phyloP scores from a whole-genome alignment of 495 filamentous ascomycete genomes.

The Xylaria acuta region DNA sequence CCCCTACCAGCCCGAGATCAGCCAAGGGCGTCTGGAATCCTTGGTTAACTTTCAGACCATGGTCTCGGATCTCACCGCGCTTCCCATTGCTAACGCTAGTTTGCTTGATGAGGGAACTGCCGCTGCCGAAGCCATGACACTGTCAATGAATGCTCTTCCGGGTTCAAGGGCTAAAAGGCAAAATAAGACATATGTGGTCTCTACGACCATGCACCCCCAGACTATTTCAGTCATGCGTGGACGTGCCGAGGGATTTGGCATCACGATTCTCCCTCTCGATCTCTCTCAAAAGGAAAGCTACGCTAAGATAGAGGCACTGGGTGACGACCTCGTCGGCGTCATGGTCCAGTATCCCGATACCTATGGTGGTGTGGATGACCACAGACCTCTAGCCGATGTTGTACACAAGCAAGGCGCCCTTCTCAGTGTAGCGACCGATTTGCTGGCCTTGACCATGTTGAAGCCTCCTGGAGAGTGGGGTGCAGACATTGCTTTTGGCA shows the following conservation, averaged over 20 bases:
- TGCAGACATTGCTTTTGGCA: slow-evolving; percentile 96
- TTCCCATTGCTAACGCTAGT: slow-evolving; percentile 93
- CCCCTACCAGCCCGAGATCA: slow-evolving; percentile 98
- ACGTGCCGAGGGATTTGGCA: slow-evolving; percentile 92
- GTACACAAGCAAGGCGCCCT: slow-evolving; percentile 82
- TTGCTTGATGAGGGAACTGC: slow-evolving; percentile 94
- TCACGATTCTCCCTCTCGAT: slow-evolving; percentile 77
- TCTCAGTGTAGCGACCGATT: slow-evolving; percentile 89
- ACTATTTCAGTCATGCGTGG: slow-evolving; percentile 86
- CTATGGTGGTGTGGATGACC: slow-evolving; percentile 80
- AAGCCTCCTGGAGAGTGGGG: slow-evolving; percentile 96
- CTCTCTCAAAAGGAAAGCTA: slow-evolving; percentile 64
- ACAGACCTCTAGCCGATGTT: slow-evolving; percentile 71
- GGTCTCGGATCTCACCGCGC: slow-evolving; percentile 85
- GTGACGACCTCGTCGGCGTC: slow-evolving; percentile 87
- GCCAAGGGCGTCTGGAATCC: slow-evolving; percentile 91
- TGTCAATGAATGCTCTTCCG: slow-evolving; percentile 82
- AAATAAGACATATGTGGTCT: slow-evolving; percentile 84
- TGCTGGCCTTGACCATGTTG: slow-evolving; percentile 86
- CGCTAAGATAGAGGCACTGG: slow-evolving; percentile 71
- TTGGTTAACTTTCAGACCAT: slow-evolving; percentile 97
- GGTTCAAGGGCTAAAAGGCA: slow-evolving; percentile 72
- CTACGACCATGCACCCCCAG: slow-evolving; percentile 83
- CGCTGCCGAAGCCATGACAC: slow-evolving; percentile 96
- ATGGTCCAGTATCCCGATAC: slow-evolving; percentile 96